A percentile compares a stretch with the other conserved stretches of the same genome.
These are phyloP conservation scores for Xanthoconium stramineum DNA, from an alignment of 768 basidiomycete species.

Conservation along the genomic window DNA sequence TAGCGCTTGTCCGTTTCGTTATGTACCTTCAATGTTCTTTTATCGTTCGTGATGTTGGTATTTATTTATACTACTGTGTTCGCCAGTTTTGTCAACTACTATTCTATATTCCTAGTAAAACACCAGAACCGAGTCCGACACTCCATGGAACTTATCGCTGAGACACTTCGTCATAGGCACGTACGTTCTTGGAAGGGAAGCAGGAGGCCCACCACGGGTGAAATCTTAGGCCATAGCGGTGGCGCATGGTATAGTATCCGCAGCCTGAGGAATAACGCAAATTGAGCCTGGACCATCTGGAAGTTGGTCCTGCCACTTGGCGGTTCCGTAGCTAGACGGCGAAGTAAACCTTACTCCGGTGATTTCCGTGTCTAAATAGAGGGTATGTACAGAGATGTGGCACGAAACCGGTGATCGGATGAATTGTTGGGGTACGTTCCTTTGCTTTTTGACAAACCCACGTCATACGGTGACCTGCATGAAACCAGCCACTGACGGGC, in stretches of 20 bases:
- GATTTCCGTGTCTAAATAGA: not conserved
- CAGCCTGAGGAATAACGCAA: not conserved
- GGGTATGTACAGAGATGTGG: not conserved
- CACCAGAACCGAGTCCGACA: not conserved
- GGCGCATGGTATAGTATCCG: not conserved
- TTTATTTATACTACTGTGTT: constrained; percentile 7
- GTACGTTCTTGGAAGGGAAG: not conserved
- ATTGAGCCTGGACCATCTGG: not conserved
- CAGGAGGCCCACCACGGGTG: too few relatives aligned
- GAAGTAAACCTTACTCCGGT: not conserved
- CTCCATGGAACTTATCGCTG: too few relatives aligned
- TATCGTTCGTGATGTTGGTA: constrained; percentile 8
- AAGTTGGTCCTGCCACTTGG: not conserved
- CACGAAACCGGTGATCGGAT: constrained; percentile 7
- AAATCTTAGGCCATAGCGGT: not conserved
- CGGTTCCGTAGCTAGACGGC: not conserved
- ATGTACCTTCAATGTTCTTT: constrained; percentile 18
- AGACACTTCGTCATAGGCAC: too few relatives aligned
- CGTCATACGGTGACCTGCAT: not conserved
- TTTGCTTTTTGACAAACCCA: too few relatives aligned
- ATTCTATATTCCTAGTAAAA: not conserved
- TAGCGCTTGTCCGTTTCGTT: constrained; percentile 5
- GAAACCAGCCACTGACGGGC: constrained; percentile 11
- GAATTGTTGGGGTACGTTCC: not conserved
- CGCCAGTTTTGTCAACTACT: constrained; percentile 1